Conservation (phyloP, 768 basidiomycete genomes). For the Cystoderma amianthinum region DNA sequence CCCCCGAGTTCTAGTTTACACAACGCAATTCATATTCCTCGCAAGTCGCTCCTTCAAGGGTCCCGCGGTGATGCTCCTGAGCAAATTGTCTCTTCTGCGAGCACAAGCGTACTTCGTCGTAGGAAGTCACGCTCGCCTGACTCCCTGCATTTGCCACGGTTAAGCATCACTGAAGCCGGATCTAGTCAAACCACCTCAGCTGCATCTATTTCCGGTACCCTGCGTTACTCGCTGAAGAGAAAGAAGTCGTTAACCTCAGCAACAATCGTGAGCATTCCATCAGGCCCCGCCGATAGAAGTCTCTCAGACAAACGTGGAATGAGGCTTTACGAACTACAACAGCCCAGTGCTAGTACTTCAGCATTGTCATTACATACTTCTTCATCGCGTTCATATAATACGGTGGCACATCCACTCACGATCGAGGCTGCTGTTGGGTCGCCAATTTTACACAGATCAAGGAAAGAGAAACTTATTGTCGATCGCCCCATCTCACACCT, state of each 20-base stretch:
- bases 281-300: background rate
- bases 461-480: background rate
- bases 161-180: background rate
- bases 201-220: background rate
- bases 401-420: background rate
- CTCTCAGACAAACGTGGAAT: background rate
- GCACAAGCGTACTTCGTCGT: background rate
- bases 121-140: background rate
- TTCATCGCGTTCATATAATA: conserved; percentile 1
- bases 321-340: background rate
- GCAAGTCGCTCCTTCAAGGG: background rate
- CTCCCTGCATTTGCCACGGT: background rate
- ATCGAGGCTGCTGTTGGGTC: background rate
- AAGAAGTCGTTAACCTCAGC: conserved; percentile 11
- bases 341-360: background rate
- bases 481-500: background rate
- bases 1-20: background rate
- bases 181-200: background rate
- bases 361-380: conserved; percentile 1
- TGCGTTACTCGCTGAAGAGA: conserved; percentile 12
- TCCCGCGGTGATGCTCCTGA: background rate
- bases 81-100: background rate
- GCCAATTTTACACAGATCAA: background rate
- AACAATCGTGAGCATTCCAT: background rate
- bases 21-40: background rate